Evolutionary conservation across 2,329 filamentous ascomycete genomes (phyloP), one percentile per base, ranked within the genome.

Genomic region (Cordyceps sp.): DNA sequence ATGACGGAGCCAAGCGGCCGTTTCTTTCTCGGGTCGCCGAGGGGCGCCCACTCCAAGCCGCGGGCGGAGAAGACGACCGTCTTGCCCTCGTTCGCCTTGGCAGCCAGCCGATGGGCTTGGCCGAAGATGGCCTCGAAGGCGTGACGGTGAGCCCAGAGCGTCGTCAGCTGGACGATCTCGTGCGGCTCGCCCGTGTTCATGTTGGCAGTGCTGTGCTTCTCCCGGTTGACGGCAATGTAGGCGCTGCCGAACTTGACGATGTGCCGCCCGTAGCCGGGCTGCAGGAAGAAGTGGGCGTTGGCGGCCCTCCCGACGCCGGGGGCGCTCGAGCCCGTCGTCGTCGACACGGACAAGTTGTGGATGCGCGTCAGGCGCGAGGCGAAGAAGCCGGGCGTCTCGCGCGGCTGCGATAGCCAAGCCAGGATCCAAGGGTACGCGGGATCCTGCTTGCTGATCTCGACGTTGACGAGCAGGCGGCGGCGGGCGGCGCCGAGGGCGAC

Each of bases 401-500:
- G 82, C 41, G 84, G 83, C 34, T 83, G 69, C 6, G 85, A 86
- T 52, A 98, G 80, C 86, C 90, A 98, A 41, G 86, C 78, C 9
- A 98, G 66, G 26, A 98, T 74, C 88, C 86, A 96, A 26, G 76
- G 76, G 52, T 96, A 98, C 2, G 88, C 86, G 28, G 84, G 75
- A 57, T 98, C 90, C 46, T 88, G 82, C 49, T 84, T 81, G 53
- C 82, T 88, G 54, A 98, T 93, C 56, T 98, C 90, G 46, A 98
- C 75, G 46, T 94, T 85, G 45, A 96, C 83, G 20, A 98, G 74
- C 58, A 98, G 73, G 30, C 88, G 82, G 33, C 79, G 76, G 31
- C 83, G 80, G 36, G 93, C 59, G 35, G 92, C 65, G 27, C 70
- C 69, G n/a, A 78, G 75, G 33, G 74, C 74, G 45, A 74, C 64